Conservation (phyloP, 768 basidiomycete species). For the Termitomyces heimii region DNA sequence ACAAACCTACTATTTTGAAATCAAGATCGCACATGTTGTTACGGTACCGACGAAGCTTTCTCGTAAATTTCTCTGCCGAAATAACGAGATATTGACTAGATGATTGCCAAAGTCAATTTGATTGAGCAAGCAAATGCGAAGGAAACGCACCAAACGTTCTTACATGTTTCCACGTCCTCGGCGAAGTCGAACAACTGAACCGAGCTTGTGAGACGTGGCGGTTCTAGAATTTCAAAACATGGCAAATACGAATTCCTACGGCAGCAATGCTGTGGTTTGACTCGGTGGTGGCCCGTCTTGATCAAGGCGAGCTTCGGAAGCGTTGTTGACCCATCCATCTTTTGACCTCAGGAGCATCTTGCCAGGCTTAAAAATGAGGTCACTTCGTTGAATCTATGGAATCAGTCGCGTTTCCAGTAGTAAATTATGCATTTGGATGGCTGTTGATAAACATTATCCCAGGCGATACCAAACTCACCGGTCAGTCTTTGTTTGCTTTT, state of each 20-base stretch:
- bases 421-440: conserved; percentile 78
- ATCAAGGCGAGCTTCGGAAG: conserved; percentile 42
- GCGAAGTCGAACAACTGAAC: conserved; percentile 39
- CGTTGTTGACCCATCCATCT: conserved; percentile 42
- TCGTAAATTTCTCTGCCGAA: conserved; percentile 68
- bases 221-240: not conserved
- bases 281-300: conserved; percentile 55
- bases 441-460: conserved; percentile 28
- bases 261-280: conserved; percentile 60
- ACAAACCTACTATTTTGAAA: conserved; percentile 50
- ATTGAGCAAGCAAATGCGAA: not conserved
- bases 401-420: conserved; percentile 47
- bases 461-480: conserved; percentile 34
- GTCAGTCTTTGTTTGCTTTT: conserved; percentile 18
- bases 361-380: conserved; percentile 47
- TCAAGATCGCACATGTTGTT: conserved; percentile 75
- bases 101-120: not conserved
- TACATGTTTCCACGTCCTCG: conserved; percentile 53
- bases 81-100: conserved; percentile 69
- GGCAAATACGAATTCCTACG: conserved; percentile 30
- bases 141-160: conserved; percentile 61
- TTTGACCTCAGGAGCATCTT: conserved; percentile 57
- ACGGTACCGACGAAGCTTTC: conserved; percentile 48
- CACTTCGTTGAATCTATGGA: not conserved
- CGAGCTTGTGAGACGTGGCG: not conserved